Percentiles rank a stretch among this genome's conserved stretches.
Evolutionary conservation across 345 rosid genomes (phyloP).

Genomic region (Conringia planisiliqua): DNA sequence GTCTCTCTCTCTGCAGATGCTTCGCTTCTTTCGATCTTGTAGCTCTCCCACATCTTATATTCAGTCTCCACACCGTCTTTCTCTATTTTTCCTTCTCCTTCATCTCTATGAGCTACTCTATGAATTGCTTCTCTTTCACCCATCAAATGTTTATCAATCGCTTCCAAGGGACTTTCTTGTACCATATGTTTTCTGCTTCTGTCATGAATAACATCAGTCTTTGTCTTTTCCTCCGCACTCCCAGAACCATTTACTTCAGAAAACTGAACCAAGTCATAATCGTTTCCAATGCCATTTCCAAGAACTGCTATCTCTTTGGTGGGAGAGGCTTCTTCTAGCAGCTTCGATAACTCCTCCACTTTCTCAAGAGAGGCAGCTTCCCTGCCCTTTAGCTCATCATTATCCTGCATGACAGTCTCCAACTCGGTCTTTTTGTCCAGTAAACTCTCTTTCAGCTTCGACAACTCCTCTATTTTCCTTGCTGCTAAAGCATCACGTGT

Average conservation of each 20-base stretch:
- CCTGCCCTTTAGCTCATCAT: conserved; percentile 55
- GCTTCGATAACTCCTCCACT: background rate
- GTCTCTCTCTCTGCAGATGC: conserved; percentile 62
- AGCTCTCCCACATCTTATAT: conserved; percentile 91
- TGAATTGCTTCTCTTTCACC: conserved; percentile 28
- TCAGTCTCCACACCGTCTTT: conserved; percentile 53
- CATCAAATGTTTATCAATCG: background rate
- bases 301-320: conserved; percentile 8
- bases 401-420: conserved; percentile 55
- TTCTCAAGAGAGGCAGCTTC: conserved; percentile 47
- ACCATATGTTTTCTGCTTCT: conserved; percentile 28
- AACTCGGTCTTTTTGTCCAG: conserved; percentile 36
- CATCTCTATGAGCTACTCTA: conserved; percentile 27
- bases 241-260: conserved; percentile 75
- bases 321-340: conserved; percentile 13
- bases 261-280: conserved; percentile 80
- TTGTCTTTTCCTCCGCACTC: conserved; percentile 53
- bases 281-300: conserved; percentile 59
- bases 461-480: conserved; percentile 25
- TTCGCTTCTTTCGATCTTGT: conserved; percentile 83
- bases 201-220: conserved; percentile 38
- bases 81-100: conserved; percentile 46
- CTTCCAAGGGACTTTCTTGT: conserved; percentile 41
- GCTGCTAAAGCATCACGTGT: conserved; percentile 15
- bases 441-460: conserved; percentile 20